phyloP scores from a whole-genome alignment of 1,139 yeast species.

The Wickerhamomyces sp. region DNA sequence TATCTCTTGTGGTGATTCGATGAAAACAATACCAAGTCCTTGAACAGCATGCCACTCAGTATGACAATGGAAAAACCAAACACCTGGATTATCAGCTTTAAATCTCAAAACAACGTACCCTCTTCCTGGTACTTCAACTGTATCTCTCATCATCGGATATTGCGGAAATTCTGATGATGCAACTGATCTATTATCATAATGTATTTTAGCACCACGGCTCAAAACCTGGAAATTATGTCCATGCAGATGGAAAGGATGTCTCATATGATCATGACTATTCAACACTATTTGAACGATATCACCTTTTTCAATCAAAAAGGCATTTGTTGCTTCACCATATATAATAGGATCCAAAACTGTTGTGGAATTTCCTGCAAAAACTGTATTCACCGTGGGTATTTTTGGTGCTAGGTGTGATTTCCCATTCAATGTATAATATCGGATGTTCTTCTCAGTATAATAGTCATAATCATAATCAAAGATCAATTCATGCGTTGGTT shows the following conservation, averaged over 20 bases:
- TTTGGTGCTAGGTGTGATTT: constrained; percentile 42
- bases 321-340: constrained; percentile 52
- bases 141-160: constrained; percentile 60
- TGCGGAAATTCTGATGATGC: constrained; percentile 37
- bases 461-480: constrained; percentile 44
- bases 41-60: constrained; percentile 77
- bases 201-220: constrained; percentile 48
- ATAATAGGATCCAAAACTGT: constrained; percentile 24
- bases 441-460: constrained; percentile 36
- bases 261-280: constrained; percentile 75
- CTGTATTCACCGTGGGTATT: constrained; percentile 38
- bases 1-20: constrained; percentile 58
- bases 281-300: constrained; percentile 65
- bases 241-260: constrained; percentile 91
- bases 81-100: constrained; percentile 67
- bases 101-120: constrained; percentile 58
- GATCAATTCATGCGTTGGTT: constrained; percentile 44
- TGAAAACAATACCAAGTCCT: constrained; percentile 52
- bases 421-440: constrained; percentile 48
- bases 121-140: constrained; percentile 52
- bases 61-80: constrained; percentile 81
- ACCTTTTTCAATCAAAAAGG: constrained; percentile 43
- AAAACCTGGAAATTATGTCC: constrained; percentile 80
- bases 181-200: constrained; percentile 21
- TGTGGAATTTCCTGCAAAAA: constrained; percentile 23